These are phyloP conservation scores for Hymenotorrendiella dingleyae DNA, from an alignment of 2,329 filamentous ascomycete genomes.

Conservation along the genomic window DNA sequence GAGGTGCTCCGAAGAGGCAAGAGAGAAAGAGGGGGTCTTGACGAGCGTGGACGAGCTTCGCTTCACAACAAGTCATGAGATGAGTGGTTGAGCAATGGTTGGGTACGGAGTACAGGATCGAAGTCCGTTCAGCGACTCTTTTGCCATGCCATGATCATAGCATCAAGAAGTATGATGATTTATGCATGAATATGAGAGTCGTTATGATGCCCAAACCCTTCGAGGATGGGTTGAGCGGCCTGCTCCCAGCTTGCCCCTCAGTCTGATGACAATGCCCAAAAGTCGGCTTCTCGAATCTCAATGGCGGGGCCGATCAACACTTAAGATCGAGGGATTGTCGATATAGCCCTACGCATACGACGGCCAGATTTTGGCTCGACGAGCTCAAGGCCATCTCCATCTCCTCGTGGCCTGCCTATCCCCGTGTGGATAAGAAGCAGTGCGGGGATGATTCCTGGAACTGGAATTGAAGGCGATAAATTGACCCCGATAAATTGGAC, in stretches of 20 bases:
- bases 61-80: no score
- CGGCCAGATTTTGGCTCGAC: no score
- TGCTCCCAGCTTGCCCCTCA: conserved; percentile 10
- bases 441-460: neutral
- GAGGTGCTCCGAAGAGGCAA: neutral
- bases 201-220: conserved; percentile 9
- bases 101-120: neutral
- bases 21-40: neutral
- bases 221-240: conserved; percentile 1
- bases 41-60: no score
- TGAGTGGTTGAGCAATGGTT: no score
- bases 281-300: conserved; percentile 14
- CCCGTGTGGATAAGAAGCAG: neutral
- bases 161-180: conserved; percentile 3
- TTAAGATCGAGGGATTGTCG: conserved; percentile 13
- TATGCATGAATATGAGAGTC: conserved; percentile 8
- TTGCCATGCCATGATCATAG: conserved; percentile 1
- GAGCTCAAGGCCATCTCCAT: no score
- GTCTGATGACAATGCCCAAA: conserved; percentile 15
- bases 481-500: no score
- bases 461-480: neutral
- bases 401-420: neutral
- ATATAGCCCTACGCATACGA: conserved; percentile 1
- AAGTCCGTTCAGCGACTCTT: neutral
- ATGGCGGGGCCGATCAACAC: conserved; percentile 16